Evolutionary conservation across 1,284 basidiomycete genomes (phyloP).

Genomic region (Leucoagaricus sp.): DNA sequence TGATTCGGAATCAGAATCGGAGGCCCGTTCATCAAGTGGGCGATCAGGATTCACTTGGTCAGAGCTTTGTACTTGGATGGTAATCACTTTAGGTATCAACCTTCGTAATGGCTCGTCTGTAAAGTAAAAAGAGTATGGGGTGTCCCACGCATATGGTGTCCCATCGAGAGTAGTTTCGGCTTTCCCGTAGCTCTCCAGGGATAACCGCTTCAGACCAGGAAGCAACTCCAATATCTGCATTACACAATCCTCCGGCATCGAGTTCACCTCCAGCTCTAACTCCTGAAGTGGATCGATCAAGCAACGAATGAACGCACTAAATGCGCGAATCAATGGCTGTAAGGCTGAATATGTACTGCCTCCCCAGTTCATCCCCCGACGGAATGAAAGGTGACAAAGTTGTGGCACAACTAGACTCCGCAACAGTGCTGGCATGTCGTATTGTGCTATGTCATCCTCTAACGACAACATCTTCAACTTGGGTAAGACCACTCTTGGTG

Average conservation of each 20-base stretch:
- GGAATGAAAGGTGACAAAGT: not conserved
- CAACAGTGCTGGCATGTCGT: not conserved
- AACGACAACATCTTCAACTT: not conserved
- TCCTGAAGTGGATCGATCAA: conserved; percentile 9
- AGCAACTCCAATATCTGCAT: not conserved
- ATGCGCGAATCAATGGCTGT: not conserved
- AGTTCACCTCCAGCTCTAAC: not conserved
- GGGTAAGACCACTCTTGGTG: not conserved
- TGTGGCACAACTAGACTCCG: not conserved
- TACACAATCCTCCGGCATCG: not conserved
- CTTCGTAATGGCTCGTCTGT: not conserved
- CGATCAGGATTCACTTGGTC: too few species aligned
- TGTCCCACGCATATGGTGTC: not conserved
- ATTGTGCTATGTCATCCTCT: not conserved
- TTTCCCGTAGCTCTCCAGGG: not conserved
- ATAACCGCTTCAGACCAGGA: conserved; percentile 6
- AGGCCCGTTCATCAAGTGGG: too few species aligned
- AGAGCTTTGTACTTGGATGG: too few species aligned
- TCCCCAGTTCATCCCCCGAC: not conserved
- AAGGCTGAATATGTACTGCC: not conserved
- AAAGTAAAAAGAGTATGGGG: not conserved
- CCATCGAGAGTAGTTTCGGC: not conserved
- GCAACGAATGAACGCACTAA: not conserved
- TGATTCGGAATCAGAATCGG: too few species aligned
- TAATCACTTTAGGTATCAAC: not conserved